Percentiles rank a stretch among this genome's conserved stretches.
These are phyloP conservation scores for Podosphaera xanthii DNA, from an alignment of 2,329 filamentous ascomycete species.

Conservation along the genomic window DNA sequence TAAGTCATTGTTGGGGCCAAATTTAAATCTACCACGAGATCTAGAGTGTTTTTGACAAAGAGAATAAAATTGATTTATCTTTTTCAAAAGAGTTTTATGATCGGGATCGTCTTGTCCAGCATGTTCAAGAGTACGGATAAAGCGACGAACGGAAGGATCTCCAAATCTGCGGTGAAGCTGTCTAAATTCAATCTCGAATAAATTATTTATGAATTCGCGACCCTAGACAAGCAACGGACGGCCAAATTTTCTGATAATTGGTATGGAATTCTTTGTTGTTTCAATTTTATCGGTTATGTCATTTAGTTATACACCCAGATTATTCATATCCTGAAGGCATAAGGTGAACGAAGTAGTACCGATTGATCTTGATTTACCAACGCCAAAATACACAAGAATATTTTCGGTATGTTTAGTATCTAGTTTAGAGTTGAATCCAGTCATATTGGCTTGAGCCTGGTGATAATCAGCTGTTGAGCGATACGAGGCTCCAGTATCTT, in stretches of 20 bases:
- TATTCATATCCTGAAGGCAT: no score
- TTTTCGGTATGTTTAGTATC: not conserved
- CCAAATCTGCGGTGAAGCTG: not conserved
- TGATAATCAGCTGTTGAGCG: not conserved
- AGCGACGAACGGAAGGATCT: not conserved
- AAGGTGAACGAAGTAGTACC: not conserved
- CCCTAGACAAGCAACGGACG: no score
- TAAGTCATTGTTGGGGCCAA: not conserved
- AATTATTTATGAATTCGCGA: no score
- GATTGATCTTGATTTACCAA: not conserved
- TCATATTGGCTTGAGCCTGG: not conserved
- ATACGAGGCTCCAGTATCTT: not conserved
- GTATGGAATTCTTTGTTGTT: no score
- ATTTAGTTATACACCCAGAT: no score
- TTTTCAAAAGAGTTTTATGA: not conserved
- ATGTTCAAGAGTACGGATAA: not conserved
- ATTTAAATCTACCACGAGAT: constrained; percentile 1
- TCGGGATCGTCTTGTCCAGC: not conserved
- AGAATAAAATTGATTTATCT: not conserved
- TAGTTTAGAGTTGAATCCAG: not conserved
- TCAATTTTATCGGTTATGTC: no score
- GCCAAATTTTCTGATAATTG: no score
- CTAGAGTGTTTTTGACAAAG: not conserved
- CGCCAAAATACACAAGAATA: not conserved
- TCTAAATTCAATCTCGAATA: not conserved